Base-by-base conservation (phyloP, 768 basidiomycete species). In the Phylloporus arenicola region DNA sequence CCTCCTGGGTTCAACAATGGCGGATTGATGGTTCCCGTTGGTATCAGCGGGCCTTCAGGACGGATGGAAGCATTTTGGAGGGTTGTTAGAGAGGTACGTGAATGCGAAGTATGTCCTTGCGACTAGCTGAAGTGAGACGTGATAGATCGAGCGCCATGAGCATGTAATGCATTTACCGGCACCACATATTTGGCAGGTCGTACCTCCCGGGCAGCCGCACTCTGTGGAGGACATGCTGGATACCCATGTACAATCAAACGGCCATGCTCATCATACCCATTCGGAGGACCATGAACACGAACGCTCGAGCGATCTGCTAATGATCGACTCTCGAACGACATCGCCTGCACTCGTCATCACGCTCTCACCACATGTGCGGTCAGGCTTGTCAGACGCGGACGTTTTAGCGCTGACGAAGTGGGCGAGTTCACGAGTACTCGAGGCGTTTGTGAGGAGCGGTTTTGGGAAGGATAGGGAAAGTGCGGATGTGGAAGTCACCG, bases 101-200 rank as follows among this genome's bases (percentile, higher is more conserved):
- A 43, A 27, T 11, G 55, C 25, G 4, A 45, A 16, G 24, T 14
- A n/a, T 42, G 47, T 10, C 7, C 16, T n/a, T 41, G 19, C 12
- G 11, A 31, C 47, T 6, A 17, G 9, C 30, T 54, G 33, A 59
- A 11, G 24, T 4, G 25, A n/a, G 16, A n/a, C 14, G 12, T 9
- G 17, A 9, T 45, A 91, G 87, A 78, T 94, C 54, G 89, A 93
- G 62, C 76, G 84, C 3, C 91, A 95, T 55, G 88, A 90, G 0
- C 78, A 87, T 53, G 86, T 96, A 22, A 63, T 88, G 0, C 88
- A 91, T 61, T 77, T 95, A 11, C 84, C 87, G 1, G 83, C 88
- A 11, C 91, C 90, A 1, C 89, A 92, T 55, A 82, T 94, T 48
- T 94, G 90, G 90, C 90, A 93, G 60, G 79, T 94, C 38, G 77